Evolutionary conservation across 2,329 filamentous ascomycete species (phyloP), one percentile per base, ranked within the genome.

Genomic region (Paramyrothecium roridum): DNA sequence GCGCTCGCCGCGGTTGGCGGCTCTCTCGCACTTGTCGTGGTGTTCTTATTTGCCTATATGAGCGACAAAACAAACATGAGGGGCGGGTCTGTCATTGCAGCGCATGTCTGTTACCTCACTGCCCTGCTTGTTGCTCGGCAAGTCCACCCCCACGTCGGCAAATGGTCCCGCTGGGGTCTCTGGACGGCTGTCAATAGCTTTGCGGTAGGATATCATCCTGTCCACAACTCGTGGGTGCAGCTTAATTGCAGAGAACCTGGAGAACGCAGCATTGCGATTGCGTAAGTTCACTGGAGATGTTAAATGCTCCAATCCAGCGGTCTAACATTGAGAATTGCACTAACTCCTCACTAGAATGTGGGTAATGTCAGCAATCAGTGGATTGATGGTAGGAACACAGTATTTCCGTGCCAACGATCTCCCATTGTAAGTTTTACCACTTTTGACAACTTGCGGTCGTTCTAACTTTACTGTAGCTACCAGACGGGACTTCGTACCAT

Each of bases 161-260:
- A 71, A 57, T 82, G 80, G 80, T 72, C 71, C 8, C 72, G 73
- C 12, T 80, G 76, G 68, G 78, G 72, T 0, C 64, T 83, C 7
- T 81, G 78, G 78, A 81, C 79, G 3, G 67, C 68, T 0, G 70
- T 80, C 16, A 81, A 81, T 63, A 68, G 66, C 1, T 73, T 81
- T 40, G 76, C 78, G 0, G 78, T 81, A 2, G 75, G 78, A 0
- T 81, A 81, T 58, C 79, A 81, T 60, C 78, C 78, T 0, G 69
- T 78, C 1, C 77, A 80, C 54, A 81, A 80, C 61, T 73, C 75
- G 1, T 81, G 78, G 78, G 69, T 80, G 12, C 76, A 80, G 58
- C 62, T 80, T 8, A 82, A 81, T 60, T 80, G 77, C 60, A 66
- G 65, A 7, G 74, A 73, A 26, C 63, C 74, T 0, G 64, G 72